phyloP scores from a whole-genome alignment of 2,329 filamentous ascomycete species.

The Macrophomina phaseolina region DNA sequence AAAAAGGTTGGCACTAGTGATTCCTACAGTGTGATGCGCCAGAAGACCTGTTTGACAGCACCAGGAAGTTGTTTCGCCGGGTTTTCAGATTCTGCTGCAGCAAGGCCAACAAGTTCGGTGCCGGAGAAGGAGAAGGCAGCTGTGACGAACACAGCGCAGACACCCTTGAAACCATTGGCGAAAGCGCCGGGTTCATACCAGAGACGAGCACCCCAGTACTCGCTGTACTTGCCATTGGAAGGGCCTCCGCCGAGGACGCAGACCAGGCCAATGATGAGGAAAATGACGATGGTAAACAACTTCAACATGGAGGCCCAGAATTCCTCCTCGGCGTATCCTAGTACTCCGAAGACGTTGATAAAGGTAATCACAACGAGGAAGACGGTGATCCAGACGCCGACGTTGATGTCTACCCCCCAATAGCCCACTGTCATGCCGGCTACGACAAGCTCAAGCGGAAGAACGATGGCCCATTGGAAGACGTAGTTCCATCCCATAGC shows the following conservation, averaged over 20 bases:
- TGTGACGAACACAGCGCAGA: slow-evolving; percentile 78
- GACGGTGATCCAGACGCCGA: slow-evolving; percentile 75
- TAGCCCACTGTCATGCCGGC: slow-evolving; percentile 84
- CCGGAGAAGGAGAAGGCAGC: slow-evolving; percentile 78
- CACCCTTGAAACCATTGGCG: slow-evolving; percentile 81
- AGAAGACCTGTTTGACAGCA: slow-evolving; percentile 94
- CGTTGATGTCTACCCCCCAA: slow-evolving; percentile 70
- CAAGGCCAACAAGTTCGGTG: slow-evolving; percentile 78
- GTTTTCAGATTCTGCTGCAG: slow-evolving; percentile 79
- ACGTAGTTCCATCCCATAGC: slow-evolving; percentile 97
- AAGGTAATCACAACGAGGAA: slow-evolving; percentile 77
- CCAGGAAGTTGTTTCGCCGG: slow-evolving; percentile 84
- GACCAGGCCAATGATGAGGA: slow-evolving; percentile 86
- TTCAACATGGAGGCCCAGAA: slow-evolving; percentile 89
- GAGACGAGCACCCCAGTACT: slow-evolving; percentile 78
- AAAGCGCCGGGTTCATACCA: slow-evolving; percentile 86
- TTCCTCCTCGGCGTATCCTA: slow-evolving; percentile 87
- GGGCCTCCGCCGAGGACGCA: slow-evolving; percentile 76
- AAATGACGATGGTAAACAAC: slow-evolving; percentile 82
- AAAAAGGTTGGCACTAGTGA: not conserved
- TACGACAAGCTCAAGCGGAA: slow-evolving; percentile 86
- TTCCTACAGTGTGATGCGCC: slow-evolving; percentile 71
- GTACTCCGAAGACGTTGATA: slow-evolving; percentile 89
- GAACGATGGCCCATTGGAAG: slow-evolving; percentile 82
- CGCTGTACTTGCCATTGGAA: slow-evolving; percentile 49